Evolutionary conservation across 1,284 basidiomycete species (phyloP).

Genomic region (Ganoderma lingzhi): DNA sequence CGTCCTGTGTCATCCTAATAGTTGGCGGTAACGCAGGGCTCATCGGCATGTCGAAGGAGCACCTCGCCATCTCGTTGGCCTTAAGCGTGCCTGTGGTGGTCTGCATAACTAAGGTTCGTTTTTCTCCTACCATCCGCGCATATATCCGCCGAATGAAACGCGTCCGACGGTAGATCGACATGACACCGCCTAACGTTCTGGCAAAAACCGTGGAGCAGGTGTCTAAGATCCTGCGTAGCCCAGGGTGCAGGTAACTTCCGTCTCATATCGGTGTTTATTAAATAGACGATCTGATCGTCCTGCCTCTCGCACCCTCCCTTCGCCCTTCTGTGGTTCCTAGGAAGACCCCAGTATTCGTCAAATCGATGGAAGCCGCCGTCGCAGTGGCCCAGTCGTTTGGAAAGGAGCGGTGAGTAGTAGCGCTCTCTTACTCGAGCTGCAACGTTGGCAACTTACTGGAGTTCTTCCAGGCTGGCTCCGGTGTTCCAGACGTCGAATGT

Average conservation of each 20-base stretch:
- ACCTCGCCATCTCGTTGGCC: conserved; percentile 94
- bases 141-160: neutral
- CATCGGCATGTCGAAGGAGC: conserved; percentile 99
- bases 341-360: conserved; percentile 81
- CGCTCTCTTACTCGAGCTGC: neutral
- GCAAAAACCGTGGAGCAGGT: conserved; percentile 94
- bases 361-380: conserved; percentile 78
- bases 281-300: conserved; percentile 21
- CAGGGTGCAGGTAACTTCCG: conserved; percentile 81
- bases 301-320: neutral
- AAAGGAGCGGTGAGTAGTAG: conserved; percentile 61
- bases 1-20: conserved; percentile 96
- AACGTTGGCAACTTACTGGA: neutral
- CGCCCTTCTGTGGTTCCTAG: conserved; percentile 43
- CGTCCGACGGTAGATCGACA: conserved; percentile 77
- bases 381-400: conserved; percentile 81
- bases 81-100: conserved; percentile 94
- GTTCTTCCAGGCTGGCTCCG: conserved; percentile 76
- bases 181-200: conserved; percentile 94
- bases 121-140: neutral
- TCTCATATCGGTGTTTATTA: conserved; percentile 10
- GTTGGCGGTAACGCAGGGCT: conserved; percentile 96
- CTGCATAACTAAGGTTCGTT: conserved; percentile 88
- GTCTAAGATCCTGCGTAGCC: conserved; percentile 91
- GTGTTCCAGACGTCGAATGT: conserved; percentile 97